phyloP scores from a whole-genome alignment of 306 rosid species.

The Cyamopsis tetragonoloba region DNA sequence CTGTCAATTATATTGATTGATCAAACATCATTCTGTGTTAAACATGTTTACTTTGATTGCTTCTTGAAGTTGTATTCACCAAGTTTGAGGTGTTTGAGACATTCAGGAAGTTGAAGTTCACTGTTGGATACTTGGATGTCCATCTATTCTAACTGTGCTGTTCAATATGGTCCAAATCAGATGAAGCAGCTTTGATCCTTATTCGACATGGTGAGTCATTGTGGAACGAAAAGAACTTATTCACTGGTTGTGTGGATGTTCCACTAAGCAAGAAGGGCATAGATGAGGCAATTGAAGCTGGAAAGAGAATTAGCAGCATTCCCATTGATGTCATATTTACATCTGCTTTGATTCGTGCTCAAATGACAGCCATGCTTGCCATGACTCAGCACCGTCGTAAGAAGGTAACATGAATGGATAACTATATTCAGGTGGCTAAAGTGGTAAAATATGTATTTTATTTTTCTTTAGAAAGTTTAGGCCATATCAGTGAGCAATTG shows the following conservation, averaged over 20 bases:
- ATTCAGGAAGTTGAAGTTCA: slow-evolving; percentile 14
- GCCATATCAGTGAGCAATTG: not conserved
- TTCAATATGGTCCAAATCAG: slow-evolving; percentile 38
- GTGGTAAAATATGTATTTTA: not conserved
- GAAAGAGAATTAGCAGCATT: slow-evolving; percentile 94
- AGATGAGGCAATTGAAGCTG: slow-evolving; percentile 98
- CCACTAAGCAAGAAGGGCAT: slow-evolving; percentile 92
- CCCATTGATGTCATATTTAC: slow-evolving; percentile 93
- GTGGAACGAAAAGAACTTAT: slow-evolving; percentile 95
- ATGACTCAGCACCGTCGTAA: slow-evolving; percentile 95
- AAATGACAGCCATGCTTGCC: slow-evolving; percentile 99
- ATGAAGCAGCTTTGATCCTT: slow-evolving; percentile 90
- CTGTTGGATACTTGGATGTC: not conserved
- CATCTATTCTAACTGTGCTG: slow-evolving; percentile 14
- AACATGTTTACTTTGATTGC: not conserved
- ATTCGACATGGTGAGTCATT: slow-evolving; percentile 92
- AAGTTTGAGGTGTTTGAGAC: not conserved
- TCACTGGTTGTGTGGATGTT: slow-evolving; percentile 99
- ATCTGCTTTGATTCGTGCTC: slow-evolving; percentile 95
- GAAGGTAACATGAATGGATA: slow-evolving; percentile 51
- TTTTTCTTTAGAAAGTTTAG: not conserved
- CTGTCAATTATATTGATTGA: not conserved
- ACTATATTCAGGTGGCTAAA: not conserved
- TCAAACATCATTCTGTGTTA: not conserved
- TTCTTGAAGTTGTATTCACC: slow-evolving; percentile 21